These are phyloP conservation scores for Dothidotthia symphoricarpi DNA, from an alignment of 2,329 filamentous ascomycete genomes.

Conservation along the genomic window DNA sequence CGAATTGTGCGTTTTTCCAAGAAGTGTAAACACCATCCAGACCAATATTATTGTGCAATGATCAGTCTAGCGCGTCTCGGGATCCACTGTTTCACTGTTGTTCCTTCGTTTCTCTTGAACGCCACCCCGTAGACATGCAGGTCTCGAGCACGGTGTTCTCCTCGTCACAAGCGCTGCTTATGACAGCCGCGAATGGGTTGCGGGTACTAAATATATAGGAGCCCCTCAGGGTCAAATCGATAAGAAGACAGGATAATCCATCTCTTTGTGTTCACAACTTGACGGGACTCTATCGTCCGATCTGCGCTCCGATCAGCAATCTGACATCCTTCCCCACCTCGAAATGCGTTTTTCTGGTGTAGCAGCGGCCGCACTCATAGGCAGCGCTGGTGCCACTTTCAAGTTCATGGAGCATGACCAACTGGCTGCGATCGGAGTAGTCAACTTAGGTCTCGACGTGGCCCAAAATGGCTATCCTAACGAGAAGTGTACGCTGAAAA, in stretches of 20 bases:
- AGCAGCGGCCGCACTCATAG: slow-evolving; percentile 12
- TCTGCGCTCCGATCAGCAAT: too few relatives aligned
- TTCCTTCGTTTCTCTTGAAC: not conserved
- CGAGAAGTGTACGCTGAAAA: slow-evolving; percentile 38
- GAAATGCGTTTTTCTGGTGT: slow-evolving; percentile 21
- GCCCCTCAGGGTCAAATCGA: not conserved
- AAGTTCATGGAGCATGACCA: slow-evolving; percentile 25
- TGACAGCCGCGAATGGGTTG: not conserved
- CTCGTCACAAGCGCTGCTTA: slow-evolving; percentile 3
- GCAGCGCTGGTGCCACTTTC: slow-evolving; percentile 15
- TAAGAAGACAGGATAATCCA: not conserved
- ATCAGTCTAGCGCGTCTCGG: too few relatives aligned
- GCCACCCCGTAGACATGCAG: not conserved
- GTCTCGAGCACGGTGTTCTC: slow-evolving; percentile 2
- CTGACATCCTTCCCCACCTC: not conserved
- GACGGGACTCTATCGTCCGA: too few relatives aligned
- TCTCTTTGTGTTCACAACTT: not conserved
- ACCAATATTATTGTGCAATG: too few relatives aligned
- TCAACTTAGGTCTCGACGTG: slow-evolving; percentile 34
- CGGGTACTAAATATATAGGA: slow-evolving; percentile 2
- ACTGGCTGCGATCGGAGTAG: slow-evolving; percentile 34
- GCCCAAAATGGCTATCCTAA: slow-evolving; percentile 20
- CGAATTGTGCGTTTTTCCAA: too few relatives aligned
- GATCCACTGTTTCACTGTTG: too few relatives aligned
- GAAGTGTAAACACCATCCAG: too few relatives aligned